Conservation (phyloP, 176 grass and related monocot species). For the Bothriochloa decipiens region DNA sequence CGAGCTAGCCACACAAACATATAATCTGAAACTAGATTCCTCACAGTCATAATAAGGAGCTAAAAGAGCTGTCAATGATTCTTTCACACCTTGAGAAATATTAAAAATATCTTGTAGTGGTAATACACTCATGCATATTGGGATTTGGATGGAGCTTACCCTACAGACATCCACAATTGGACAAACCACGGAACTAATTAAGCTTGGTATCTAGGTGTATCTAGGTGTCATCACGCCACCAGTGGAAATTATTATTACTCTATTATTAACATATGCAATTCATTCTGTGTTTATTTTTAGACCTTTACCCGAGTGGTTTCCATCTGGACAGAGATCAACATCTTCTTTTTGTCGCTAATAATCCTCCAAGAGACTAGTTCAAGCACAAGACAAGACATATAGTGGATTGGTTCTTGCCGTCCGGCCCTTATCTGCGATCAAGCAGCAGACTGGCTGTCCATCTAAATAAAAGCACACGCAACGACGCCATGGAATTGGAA, state of each 20-base stretch:
- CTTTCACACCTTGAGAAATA: neutral
- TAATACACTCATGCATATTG: too few relatives aligned
- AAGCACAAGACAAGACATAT: neutral
- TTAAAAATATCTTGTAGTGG: neutral
- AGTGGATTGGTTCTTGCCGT: neutral
- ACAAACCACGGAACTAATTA: neutral
- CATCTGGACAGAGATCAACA: neutral
- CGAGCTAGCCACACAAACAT: too few relatives aligned
- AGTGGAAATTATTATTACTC: neutral
- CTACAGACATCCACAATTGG: neutral
- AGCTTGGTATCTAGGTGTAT: neutral
- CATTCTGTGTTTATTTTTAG: neutral
- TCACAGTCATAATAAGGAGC: neutral
- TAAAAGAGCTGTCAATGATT: neutral
- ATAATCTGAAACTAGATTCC: neutral
- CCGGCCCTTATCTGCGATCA: neutral
- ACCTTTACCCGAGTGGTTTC: neutral
- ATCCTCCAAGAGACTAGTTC: neutral
- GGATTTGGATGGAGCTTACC: neutral
- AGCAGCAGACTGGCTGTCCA: neutral
- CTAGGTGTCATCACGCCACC: neutral
- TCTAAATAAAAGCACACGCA: neutral
- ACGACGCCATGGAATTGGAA: neutral
- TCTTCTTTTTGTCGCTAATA: neutral
- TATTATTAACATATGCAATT: too few relatives aligned